phyloP scores from a whole-genome alignment of 768 basidiomycete genomes.

The Cantharellus cinnabarinus region DNA sequence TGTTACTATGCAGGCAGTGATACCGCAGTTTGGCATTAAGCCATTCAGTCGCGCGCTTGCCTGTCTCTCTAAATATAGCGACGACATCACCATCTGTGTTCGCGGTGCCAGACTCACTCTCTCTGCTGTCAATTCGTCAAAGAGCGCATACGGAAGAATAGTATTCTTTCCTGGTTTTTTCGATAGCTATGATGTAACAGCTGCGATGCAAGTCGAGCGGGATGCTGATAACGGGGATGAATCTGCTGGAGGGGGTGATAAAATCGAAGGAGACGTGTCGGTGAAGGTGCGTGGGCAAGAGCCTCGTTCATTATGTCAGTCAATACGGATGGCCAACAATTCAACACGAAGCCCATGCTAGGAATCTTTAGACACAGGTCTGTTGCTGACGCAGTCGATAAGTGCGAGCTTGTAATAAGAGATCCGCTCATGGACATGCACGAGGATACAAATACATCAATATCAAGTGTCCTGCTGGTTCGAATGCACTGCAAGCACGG shows the following conservation, averaged over 20 bases:
- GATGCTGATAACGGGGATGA: neutral
- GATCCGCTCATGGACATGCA: conserved; percentile 27
- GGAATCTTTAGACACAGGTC: conserved; percentile 56
- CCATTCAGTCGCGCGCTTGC: conserved; percentile 45
- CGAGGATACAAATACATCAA: conserved; percentile 27
- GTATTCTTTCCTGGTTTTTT: conserved; percentile 51
- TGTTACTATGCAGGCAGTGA: neutral
- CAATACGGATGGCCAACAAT: neutral
- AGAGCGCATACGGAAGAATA: conserved; percentile 67
- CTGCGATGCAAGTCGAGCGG: conserved; percentile 5
- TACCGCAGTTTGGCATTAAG: conserved; percentile 21
- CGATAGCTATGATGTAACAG: conserved; percentile 33
- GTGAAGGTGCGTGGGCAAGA: conserved; percentile 47
- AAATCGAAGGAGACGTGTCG: neutral
- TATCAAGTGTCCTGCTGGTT: conserved; percentile 50
- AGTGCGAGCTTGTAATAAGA: conserved; percentile 50
- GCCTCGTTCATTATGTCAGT: conserved; percentile 19
- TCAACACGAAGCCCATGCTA: conserved; percentile 32
- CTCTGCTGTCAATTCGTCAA: conserved; percentile 58
- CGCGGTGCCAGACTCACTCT: conserved; percentile 38
- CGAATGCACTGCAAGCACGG: conserved; percentile 72
- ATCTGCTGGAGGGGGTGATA: conserved; percentile 1
- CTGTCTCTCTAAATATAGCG: conserved; percentile 66
- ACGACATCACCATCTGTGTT: conserved; percentile 54
- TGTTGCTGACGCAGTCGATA: conserved; percentile 56